These are phyloP conservation scores for Gossypium sturtianum DNA, from an alignment of 345 rosid genomes.

Conservation along the genomic window DNA sequence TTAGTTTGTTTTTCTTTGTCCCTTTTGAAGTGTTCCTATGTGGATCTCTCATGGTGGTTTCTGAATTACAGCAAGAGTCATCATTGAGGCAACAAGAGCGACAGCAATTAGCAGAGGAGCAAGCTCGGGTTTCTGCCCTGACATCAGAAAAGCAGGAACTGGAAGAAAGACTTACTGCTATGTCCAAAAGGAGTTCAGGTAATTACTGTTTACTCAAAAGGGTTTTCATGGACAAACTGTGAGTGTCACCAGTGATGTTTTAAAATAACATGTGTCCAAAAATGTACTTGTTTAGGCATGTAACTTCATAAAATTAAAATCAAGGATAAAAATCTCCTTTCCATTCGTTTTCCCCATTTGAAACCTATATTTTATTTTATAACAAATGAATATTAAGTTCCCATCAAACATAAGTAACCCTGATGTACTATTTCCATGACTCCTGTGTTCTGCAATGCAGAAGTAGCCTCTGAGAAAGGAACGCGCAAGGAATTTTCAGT, in stretches of 20 bases:
- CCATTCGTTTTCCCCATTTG: neutral
- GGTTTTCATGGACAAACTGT: neutral
- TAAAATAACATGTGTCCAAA: neutral
- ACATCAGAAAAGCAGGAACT: constrained; percentile 67
- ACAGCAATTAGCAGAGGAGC: constrained; percentile 52
- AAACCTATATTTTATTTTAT: neutral
- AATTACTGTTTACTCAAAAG: neutral
- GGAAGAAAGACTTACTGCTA: constrained; percentile 53
- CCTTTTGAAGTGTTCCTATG: constrained; percentile 1
- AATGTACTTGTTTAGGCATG: neutral
- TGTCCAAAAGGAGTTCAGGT: constrained; percentile 54
- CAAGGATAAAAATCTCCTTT: neutral
- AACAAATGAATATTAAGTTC: neutral
- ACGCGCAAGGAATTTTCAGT: constrained; percentile 42
- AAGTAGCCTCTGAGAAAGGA: constrained; percentile 38
- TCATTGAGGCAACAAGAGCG: constrained; percentile 61
- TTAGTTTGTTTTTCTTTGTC: constrained; percentile 7
- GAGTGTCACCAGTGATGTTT: neutral
- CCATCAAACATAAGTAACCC: neutral
- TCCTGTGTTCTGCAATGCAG: constrained; percentile 24
- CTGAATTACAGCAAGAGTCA: constrained; percentile 53
- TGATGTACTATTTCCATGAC: neutral
- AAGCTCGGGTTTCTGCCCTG: constrained; percentile 50
- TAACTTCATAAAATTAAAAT: neutral
- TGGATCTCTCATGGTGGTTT: constrained; percentile 27